Conservation (phyloP, 2,329 filamentous ascomycete genomes). For the Ceratocystis alfenasii region DNA sequence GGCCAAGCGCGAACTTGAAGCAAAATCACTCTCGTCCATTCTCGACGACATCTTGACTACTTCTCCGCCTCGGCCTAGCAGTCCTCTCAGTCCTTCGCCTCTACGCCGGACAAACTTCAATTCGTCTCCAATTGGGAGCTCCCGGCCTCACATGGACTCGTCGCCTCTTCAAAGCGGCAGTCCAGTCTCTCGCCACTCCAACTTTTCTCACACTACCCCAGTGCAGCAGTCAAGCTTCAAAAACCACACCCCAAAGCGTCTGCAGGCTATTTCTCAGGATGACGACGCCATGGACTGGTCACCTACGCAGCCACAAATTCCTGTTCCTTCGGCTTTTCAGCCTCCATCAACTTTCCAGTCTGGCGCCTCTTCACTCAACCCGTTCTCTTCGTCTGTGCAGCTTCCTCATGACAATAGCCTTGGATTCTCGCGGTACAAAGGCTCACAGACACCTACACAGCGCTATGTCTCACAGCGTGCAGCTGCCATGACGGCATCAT, state of each 20-base stretch:
- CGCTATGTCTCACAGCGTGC: constrained; percentile 19
- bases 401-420: neutral
- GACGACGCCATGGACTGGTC: constrained; percentile 58
- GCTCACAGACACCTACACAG: constrained; percentile 42
- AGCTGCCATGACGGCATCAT: constrained; percentile 18
- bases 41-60: constrained; percentile 35
- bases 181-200: constrained; percentile 12
- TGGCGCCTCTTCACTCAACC: constrained; percentile 9
- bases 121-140: constrained; percentile 7
- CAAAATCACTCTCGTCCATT: constrained; percentile 36
- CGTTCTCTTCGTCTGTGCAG: constrained; percentile 14
- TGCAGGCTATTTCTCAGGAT: constrained; percentile 30
- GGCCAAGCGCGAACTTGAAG: constrained; percentile 26
- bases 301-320: constrained; percentile 39
- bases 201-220: constrained; percentile 1
- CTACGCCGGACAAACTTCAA: constrained; percentile 19
- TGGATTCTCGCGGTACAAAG: constrained; percentile 34
- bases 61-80: constrained; percentile 23
- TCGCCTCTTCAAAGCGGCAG: neutral
- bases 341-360: constrained; percentile 10
- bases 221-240: constrained; percentile 14
- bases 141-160: constrained; percentile 10
- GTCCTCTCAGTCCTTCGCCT: constrained; percentile 17
- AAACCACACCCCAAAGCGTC: constrained; percentile 14
- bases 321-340: constrained; percentile 34